Conservation (phyloP, 2,329 filamentous ascomycete genomes). For the Fusarium sp. region DNA sequence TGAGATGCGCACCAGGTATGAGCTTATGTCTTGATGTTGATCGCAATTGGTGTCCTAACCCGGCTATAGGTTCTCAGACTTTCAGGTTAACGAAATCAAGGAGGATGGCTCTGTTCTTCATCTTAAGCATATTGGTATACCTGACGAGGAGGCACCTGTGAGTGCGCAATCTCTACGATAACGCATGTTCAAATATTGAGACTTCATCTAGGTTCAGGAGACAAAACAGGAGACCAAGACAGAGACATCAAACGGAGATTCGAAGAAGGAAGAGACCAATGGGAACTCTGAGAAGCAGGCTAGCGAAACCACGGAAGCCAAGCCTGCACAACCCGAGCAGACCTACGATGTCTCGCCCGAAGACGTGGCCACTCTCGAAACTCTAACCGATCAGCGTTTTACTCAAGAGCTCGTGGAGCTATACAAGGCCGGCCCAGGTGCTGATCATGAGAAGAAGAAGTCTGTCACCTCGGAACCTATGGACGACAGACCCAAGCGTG, state of each 20-base stretch:
- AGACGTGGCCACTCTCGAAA: slow-evolving; percentile 49
- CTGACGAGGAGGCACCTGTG: slow-evolving; percentile 32
- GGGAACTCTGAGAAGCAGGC: slow-evolving; percentile 27
- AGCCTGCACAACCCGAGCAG: slow-evolving; percentile 34
- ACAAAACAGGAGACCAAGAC: slow-evolving; percentile 28
- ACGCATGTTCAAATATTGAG: slow-evolving; percentile 18
- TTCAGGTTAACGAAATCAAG: slow-evolving; percentile 87
- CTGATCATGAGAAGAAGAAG: slow-evolving; percentile 43
- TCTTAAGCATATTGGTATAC: slow-evolving; percentile 59
- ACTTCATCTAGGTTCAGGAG: slow-evolving; percentile 18
- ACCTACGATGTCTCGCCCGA: slow-evolving; percentile 45
- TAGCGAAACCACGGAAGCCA: slow-evolving; percentile 31
- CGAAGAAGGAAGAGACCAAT: slow-evolving; percentile 28
- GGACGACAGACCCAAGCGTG: slow-evolving; percentile 56
- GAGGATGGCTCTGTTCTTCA: slow-evolving; percentile 79
- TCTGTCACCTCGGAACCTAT: slow-evolving; percentile 52
- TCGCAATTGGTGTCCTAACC: slow-evolving; percentile 27
- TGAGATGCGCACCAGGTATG: slow-evolving; percentile 52
- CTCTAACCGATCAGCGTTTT: slow-evolving; percentile 52
- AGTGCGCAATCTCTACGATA: not conserved
- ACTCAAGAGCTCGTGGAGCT: slow-evolving; percentile 53
- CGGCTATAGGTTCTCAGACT: slow-evolving; percentile 77
- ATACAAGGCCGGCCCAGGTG: slow-evolving; percentile 50
- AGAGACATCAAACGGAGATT: slow-evolving; percentile 14
- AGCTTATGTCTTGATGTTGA: not conserved